Percentiles rank a stretch among this genome's conserved stretches.
Evolutionary conservation across 495 filamentous ascomycete genomes (phyloP).

Genomic region (Daldinia decipiens): DNA sequence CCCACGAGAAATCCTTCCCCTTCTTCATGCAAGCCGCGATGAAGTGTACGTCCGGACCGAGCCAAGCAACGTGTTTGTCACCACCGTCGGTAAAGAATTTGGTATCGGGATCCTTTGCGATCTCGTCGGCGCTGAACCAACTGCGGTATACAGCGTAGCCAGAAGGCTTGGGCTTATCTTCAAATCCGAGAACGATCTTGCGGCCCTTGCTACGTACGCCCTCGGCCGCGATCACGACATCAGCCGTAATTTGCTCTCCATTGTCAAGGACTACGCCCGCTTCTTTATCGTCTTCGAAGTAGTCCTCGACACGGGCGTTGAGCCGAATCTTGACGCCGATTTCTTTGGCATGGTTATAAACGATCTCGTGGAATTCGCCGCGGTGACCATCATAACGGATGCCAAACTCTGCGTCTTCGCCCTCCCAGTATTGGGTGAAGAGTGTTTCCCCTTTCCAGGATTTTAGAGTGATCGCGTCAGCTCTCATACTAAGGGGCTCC

Average conservation of each 20-base stretch:
- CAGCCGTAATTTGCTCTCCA: conserved; percentile 61
- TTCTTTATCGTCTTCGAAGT: conserved; percentile 65
- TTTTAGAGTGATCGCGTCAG: conserved; percentile 50
- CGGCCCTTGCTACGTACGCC: conserved; percentile 68
- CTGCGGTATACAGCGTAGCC: conserved; percentile 70
- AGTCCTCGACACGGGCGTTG: conserved; percentile 65
- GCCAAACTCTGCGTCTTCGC: conserved; percentile 55
- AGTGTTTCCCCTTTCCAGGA: conserved; percentile 50
- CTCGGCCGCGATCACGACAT: conserved; percentile 71
- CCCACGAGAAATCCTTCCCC: conserved; percentile 75
- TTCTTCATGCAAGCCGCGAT: conserved; percentile 69
- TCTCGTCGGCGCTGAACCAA: conserved; percentile 69
- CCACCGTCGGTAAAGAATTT: conserved; percentile 69
- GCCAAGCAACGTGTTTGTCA: conserved; percentile 69
- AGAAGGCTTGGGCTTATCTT: conserved; percentile 67
- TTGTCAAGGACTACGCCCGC: conserved; percentile 64
- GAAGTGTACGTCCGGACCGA: conserved; percentile 72
- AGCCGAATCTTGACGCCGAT: conserved; percentile 67
- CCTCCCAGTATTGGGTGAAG: conserved; percentile 53
- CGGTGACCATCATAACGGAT: conserved; percentile 69
- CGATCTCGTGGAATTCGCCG: conserved; percentile 69
- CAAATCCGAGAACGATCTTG: conserved; percentile 69
- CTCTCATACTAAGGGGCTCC: conserved; percentile 61
- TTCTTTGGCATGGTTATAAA: conserved; percentile 65
- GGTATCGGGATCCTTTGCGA: conserved; percentile 70